Conservation (phyloP, 1,284 basidiomycete species). For the Ustilago curta region DNA sequence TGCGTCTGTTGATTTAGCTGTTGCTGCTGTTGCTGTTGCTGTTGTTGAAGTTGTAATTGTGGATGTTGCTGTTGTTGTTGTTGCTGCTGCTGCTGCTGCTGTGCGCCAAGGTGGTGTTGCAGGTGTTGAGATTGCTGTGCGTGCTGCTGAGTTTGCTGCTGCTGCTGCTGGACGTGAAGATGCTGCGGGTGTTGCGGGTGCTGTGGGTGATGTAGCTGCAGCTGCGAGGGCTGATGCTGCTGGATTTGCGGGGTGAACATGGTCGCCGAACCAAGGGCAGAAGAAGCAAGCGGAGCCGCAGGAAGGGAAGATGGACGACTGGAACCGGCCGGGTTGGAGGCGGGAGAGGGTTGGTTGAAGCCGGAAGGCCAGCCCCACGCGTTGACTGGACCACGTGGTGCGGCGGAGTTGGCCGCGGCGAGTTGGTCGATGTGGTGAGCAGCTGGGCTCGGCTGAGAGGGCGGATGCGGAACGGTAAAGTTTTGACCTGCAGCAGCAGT, state of each 20-base stretch:
- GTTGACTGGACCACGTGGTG: slow-evolving; percentile 48
- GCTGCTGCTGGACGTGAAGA: slow-evolving; percentile 27
- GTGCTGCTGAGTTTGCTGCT: slow-evolving; percentile 24
- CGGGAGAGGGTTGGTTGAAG: slow-evolving; percentile 45
- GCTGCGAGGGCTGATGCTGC: slow-evolving; percentile 26
- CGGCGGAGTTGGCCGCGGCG: slow-evolving; percentile 12
- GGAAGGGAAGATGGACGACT: slow-evolving; percentile 26
- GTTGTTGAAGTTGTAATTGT: slow-evolving; percentile 28
- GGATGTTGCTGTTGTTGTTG: slow-evolving; percentile 17
- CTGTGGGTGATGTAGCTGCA: slow-evolving; percentile 29
- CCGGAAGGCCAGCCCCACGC: slow-evolving; percentile 56
- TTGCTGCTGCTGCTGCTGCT: slow-evolving; percentile 21
- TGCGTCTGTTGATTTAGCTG: slow-evolving; percentile 9
- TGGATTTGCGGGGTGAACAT: slow-evolving; percentile 39
- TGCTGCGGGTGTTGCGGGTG: slow-evolving; percentile 40
- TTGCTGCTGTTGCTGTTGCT: slow-evolving; percentile 22
- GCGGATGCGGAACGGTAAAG: slow-evolving; percentile 32
- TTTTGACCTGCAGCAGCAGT: slow-evolving; percentile 45
- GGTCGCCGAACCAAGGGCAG: slow-evolving; percentile 30
- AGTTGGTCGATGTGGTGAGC: slow-evolving; percentile 28
- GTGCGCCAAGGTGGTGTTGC: slow-evolving; percentile 24
- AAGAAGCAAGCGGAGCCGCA: slow-evolving; percentile 25
- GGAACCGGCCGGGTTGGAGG: slow-evolving; percentile 25
- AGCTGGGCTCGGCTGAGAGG: slow-evolving; percentile 27
- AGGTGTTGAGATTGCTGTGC: slow-evolving; percentile 20